Base-by-base conservation (phyloP, 768 basidiomycete genomes). In the Kwoniella sp. region DNA sequence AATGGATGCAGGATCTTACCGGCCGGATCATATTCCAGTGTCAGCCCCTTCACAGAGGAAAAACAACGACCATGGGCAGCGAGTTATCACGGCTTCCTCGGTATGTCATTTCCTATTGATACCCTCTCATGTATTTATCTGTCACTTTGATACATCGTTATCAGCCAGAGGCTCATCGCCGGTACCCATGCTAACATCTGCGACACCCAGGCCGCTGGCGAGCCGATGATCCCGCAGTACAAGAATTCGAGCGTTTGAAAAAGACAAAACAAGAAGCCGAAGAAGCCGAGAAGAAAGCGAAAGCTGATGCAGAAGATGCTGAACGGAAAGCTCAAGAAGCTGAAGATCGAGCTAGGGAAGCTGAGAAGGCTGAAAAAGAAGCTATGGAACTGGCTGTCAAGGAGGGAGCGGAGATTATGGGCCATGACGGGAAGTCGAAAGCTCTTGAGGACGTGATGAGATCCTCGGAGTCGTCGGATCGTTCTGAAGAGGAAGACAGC, bases 21-120 rank as follows among this genome's bases (percentile, higher is more conserved):
- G 4, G 70, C 73, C 0, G 73, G 73, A 6, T 74, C 73, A 1
- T 74, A 68, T 46, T 71, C 70, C 0, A 64, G 64, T 57, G 70
- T 74, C 15, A 66, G 67, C 24, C 73, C 73, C 0, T 71, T 68
- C 36, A 58, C 49, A 6, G 70, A 63, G 3, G 68, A 74, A 44
- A 58, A 60, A 15, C 70, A 74, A 55, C 55, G 73, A 19, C 68
- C 69, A 24, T 74, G 73, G 73, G 73, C 73, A 8, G 73, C 71
- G 10, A 63, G 60, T 40, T 74, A 55, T 55, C 70, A 71, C 55
- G 73, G 73, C 1, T 74, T 74, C 54, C 58, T 69, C 29, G 73
- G 68, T 62, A 22, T 13, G 55, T 48, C 10, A n/a, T 58, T 8
- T 12, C 2, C 22, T 29, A 19, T 21, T 13, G 19, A 19, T n/a